Conservation (phyloP, 495 filamentous ascomycete species). For the Penicillium mononematosum region DNA sequence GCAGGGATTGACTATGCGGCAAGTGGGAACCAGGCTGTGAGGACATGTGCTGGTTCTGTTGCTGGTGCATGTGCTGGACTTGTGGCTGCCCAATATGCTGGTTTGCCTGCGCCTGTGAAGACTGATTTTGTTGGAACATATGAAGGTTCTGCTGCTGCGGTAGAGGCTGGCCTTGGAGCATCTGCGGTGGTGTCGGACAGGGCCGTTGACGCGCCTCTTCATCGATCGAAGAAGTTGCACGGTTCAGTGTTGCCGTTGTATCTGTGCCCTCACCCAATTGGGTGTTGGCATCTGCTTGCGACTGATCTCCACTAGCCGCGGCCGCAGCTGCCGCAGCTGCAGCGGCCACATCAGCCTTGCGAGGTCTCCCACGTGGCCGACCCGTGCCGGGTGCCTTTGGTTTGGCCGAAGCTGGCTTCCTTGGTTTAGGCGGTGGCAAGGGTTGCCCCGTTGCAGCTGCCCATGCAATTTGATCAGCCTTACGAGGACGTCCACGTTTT, state of each 20-base stretch:
- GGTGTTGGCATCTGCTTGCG: constrained; percentile 3
- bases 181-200: constrained; percentile 32
- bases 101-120: constrained; percentile 12
- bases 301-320: constrained; percentile 14
- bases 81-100: constrained; percentile 15
- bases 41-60: constrained; percentile 21
- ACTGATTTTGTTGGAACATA: constrained; percentile 13
- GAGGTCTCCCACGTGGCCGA: constrained; percentile 40
- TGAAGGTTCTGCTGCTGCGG: constrained; percentile 8
- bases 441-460: constrained; percentile 28
- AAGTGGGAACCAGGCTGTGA: constrained; percentile 16
- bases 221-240: constrained; percentile 23
- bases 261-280: constrained; percentile 17
- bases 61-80: constrained; percentile 18
- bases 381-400: constrained; percentile 37
- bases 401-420: constrained; percentile 20
- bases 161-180: constrained; percentile 16
- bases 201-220: constrained; percentile 37
- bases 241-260: constrained; percentile 30
- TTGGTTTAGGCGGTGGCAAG: constrained; percentile 22
- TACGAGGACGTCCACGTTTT: constrained; percentile 42
- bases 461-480: constrained; percentile 37
- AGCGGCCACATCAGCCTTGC: constrained; percentile 40
- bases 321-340: constrained; percentile 31
- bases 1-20: constrained; percentile 12